A percentile compares a stretch with the other conserved stretches of the same genome.
These are phyloP conservation scores for Gigaspora rosea DNA, from an alignment of 192 early-diverging fungal genomes.

Conservation along the genomic window DNA sequence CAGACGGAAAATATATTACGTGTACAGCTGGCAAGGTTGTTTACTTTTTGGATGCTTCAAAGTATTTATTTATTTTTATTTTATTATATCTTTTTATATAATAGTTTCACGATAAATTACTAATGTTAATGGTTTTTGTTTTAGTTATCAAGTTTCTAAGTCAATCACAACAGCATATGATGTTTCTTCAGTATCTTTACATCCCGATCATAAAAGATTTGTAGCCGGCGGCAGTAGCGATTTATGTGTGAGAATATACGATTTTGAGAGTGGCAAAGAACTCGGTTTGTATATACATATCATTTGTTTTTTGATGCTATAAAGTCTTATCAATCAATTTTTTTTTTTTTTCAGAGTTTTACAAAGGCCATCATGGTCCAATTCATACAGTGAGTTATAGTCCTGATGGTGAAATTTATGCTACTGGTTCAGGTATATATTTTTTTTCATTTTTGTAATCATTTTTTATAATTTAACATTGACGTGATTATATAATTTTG, in stretches of 20 bases:
- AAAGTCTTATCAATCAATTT: background rate
- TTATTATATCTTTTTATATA: constrained; percentile 35
- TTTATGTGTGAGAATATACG: constrained; percentile 83
- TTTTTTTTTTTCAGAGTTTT: constrained; percentile 55
- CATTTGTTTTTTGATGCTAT: background rate
- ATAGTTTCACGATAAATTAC: background rate
- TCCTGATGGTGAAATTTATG: constrained; percentile 89
- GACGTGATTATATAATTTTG: background rate
- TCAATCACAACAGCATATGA: constrained; percentile 62
- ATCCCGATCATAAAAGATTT: constrained; percentile 76
- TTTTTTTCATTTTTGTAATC: background rate
- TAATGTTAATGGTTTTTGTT: background rate
- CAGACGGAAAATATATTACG: constrained; percentile 73
- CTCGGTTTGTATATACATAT: constrained; percentile 43
- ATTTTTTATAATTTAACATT: background rate
- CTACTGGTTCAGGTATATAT: constrained; percentile 70
- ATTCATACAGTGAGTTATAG: constrained; percentile 90
- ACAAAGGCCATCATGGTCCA: constrained; percentile 91
- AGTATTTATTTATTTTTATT: constrained; percentile 44
- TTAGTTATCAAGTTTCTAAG: constrained; percentile 51
- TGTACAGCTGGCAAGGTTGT: constrained; percentile 78
- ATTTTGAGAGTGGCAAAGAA: constrained; percentile 76
- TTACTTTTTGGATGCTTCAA: constrained; percentile 71
- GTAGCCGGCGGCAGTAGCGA: constrained; percentile 80
- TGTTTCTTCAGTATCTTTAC: constrained; percentile 79